Base-by-base conservation (phyloP, 768 basidiomycete species). In the Hebeloma cylindrosporum region DNA sequence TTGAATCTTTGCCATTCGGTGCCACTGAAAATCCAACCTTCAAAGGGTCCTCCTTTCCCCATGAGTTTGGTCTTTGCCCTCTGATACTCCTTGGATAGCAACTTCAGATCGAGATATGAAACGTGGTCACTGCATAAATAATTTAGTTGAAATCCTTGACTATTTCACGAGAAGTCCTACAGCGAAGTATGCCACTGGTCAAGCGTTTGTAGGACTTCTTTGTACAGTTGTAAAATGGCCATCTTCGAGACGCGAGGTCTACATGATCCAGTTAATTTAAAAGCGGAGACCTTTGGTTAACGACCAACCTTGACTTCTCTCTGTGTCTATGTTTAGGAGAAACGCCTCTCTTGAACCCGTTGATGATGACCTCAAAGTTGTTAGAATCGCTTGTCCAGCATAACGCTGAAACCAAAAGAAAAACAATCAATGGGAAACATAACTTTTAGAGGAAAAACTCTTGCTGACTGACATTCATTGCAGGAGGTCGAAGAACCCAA, bases 341-440 rank as follows among this genome's bases (percentile, higher is more conserved):
- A 1, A 87, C 80, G 2, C 90, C 90, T 33, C 90, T 81, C 55
- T 78, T 83, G n/a, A 83, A 66, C 2, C 91, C 90, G 49, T 88
- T 88, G 51, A 88, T 87, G 34, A 92, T 57, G 16, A 89, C 73
- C 58, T 94, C 88, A 21, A 66, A 60, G 4, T 67, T 48, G n/a
- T 54, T 42, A 0, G 73, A 68, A 36, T 80, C 80, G 10, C 81
- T 75, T 2, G 79, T 65, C 83, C 83, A 93, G 43, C 79, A 87
- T 7, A 92, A 61, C 0, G 87, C 89, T 90, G 40, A 22, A 38
- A 35, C n/a, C 7, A 22, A 20, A 4, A 4, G 5, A 23, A 25
- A 16, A 29, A 27, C 45, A 14, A 54, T 37, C 38, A 21, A 42
- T 32, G 32, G 10, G 13, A 46, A 4, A 32, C n/a, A n/a, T n/a